phyloP scores from a whole-genome alignment of 75 land plant genomes.

The Sequoia sempervirens region DNA sequence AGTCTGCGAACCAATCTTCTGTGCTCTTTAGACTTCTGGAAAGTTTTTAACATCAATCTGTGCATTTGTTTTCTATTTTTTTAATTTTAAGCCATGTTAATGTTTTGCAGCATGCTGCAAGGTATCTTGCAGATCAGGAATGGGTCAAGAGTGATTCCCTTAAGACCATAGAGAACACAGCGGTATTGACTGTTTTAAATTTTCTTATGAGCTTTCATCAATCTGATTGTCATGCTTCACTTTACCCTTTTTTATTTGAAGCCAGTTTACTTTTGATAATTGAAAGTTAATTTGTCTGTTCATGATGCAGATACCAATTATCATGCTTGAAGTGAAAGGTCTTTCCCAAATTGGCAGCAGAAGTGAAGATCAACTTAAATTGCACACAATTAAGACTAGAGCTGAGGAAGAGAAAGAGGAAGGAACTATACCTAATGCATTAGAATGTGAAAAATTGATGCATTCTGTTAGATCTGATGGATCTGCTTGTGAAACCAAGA shows the following conservation, averaged over 20 bases:
- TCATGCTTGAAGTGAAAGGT: conserved; percentile 85
- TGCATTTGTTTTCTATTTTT: neutral
- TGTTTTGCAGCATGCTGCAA: conserved; percentile 90
- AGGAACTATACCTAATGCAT: neutral
- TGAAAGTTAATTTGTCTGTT: neutral
- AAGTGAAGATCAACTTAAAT: neutral
- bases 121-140: conserved; percentile 95
- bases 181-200: conserved; percentile 39
- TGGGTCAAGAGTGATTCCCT: conserved; percentile 97
- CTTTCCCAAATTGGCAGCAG: conserved; percentile 17
- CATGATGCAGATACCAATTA: conserved; percentile 76
- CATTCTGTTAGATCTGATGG: conserved; percentile 11
- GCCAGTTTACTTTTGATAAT: neutral
- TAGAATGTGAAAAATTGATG: neutral
- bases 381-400: neutral
- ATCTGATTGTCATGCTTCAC: neutral
- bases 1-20: neutral
- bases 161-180: conserved; percentile 93
- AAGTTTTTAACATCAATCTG: neutral
- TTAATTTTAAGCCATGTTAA: conserved; percentile 3
- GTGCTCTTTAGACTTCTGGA: neutral
- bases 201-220: neutral
- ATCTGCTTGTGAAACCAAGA: conserved; percentile 13
- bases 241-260: neutral
- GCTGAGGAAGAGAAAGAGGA: conserved; percentile 10